Evolutionary conservation across 805 yeast genomes (phyloP).

Genomic region (Tetrapisispora phaffii): DNA sequence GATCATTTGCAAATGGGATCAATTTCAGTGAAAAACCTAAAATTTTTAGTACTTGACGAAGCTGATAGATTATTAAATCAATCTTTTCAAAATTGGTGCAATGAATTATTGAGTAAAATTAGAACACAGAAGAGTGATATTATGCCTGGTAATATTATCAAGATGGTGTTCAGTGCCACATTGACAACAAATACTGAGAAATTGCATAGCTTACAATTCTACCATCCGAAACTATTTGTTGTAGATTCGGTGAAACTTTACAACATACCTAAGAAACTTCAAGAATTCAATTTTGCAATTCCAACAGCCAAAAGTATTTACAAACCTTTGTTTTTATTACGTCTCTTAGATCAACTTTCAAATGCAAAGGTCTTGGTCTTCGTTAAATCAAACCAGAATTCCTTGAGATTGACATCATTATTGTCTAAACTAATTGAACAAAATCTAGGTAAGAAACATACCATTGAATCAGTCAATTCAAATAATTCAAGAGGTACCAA

Average conservation of each 20-base stretch:
- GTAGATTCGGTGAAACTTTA: constrained; percentile 61
- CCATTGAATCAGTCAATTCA: constrained; percentile 46
- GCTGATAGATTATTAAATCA: constrained; percentile 79
- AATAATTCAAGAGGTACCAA: constrained; percentile 45
- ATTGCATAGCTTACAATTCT: constrained; percentile 58
- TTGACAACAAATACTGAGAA: constrained; percentile 88
- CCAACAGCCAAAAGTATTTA: constrained; percentile 34
- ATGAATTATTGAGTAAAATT: constrained; percentile 36
- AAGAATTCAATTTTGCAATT: constrained; percentile 33
- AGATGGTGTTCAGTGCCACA: constrained; percentile 85
- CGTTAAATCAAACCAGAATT: constrained; percentile 56
- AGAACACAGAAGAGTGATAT: constrained; percentile 27
- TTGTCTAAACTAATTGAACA: constrained; percentile 13
- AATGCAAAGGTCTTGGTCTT: constrained; percentile 20
- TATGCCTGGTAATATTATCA: constrained; percentile 36
- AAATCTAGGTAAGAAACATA: constrained; percentile 6
- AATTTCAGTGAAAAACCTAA: constrained; percentile 42
- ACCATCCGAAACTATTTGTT: constrained; percentile 55
- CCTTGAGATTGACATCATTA: constrained; percentile 66
- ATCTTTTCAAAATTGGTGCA: constrained; percentile 88
- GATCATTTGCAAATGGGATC: constrained; percentile 46
- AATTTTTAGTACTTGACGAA: constrained; percentile 66
- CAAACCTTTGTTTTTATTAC: constrained; percentile 69
- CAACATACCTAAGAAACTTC: constrained; percentile 46
- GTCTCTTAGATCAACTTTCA: constrained; percentile 33